A percentile compares a stretch with the other conserved stretches of the same genome.
These are phyloP conservation scores for Cadophora gregata DNA, from an alignment of 2,329 filamentous ascomycete genomes.

Conservation along the genomic window DNA sequence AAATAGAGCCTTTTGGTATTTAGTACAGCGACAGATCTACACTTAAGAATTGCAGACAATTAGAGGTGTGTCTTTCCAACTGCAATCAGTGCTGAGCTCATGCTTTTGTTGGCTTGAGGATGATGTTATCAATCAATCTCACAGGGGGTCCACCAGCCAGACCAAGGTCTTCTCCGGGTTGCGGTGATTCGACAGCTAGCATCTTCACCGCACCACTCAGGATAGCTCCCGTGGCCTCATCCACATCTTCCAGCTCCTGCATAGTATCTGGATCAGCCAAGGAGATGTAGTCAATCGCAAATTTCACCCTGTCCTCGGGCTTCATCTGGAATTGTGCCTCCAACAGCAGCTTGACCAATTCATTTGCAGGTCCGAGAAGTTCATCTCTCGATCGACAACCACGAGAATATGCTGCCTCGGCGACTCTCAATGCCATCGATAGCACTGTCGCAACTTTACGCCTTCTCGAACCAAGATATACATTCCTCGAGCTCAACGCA, in stretches of 20 bases:
- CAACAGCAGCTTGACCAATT: slow-evolving; percentile 60
- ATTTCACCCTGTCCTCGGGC: slow-evolving; percentile 66
- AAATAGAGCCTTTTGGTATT: too few relatives aligned
- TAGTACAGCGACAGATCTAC: too few relatives aligned
- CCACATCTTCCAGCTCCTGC: slow-evolving; percentile 76
- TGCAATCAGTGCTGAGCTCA: slow-evolving; percentile 24
- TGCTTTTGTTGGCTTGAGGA: slow-evolving; percentile 57
- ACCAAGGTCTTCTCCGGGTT: slow-evolving; percentile 76
- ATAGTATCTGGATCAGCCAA: slow-evolving; percentile 85
- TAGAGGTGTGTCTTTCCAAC: too few relatives aligned
- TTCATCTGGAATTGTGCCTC: slow-evolving; percentile 66
- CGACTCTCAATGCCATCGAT: slow-evolving; percentile 69
- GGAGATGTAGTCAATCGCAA: slow-evolving; percentile 91
- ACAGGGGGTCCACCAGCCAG: slow-evolving; percentile 76
- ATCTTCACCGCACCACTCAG: slow-evolving; percentile 92
- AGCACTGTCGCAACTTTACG: slow-evolving; percentile 76
- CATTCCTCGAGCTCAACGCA: slow-evolving; percentile 90
- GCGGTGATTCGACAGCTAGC: slow-evolving; percentile 75
- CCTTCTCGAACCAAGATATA: slow-evolving; percentile 82
- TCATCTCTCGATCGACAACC: slow-evolving; percentile 61
- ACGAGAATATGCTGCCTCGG: slow-evolving; percentile 68
- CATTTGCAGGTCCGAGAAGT: slow-evolving; percentile 75
- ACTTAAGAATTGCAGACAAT: too few relatives aligned
- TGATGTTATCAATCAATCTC: slow-evolving; percentile 92
- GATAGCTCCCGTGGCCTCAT: slow-evolving; percentile 75